These are phyloP conservation scores for Boechera divaricarpa DNA, from an alignment of 345 rosid genomes.

Conservation along the genomic window DNA sequence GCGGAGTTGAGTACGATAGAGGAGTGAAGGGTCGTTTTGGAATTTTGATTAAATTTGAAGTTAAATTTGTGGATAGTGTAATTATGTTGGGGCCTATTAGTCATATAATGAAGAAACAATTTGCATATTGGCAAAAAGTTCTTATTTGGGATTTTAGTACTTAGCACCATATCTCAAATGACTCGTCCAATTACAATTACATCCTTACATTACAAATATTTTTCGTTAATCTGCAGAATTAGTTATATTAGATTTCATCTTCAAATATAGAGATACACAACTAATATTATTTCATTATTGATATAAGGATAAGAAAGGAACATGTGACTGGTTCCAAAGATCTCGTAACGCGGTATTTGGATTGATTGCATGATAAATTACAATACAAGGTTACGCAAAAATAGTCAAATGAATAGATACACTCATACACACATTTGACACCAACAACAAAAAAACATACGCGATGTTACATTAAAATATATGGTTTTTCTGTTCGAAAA, in stretches of 20 bases:
- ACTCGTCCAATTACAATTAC: neutral
- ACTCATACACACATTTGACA: neutral
- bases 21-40: conserved; percentile 60
- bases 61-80: conserved; percentile 40
- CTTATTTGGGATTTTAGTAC: conserved; percentile 25
- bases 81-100: conserved; percentile 29
- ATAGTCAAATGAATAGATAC: conserved; percentile 17
- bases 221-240: neutral
- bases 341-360: conserved; percentile 33
- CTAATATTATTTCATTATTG: conserved; percentile 1
- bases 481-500: neutral
- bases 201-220: neutral
- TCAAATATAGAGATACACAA: neutral
- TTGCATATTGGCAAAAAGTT: conserved; percentile 42
- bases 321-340: conserved; percentile 43
- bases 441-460: neutral
- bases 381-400: conserved; percentile 29
- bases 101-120: conserved; percentile 26
- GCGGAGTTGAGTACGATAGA: conserved; percentile 76
- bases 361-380: conserved; percentile 28
- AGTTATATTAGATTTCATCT: conserved; percentile 2
- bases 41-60: conserved; percentile 15
- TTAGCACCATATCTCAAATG: neutral
- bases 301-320: conserved; percentile 26
- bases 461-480: conserved; percentile 22